These are phyloP conservation scores for Ceratobasidium sp. DNA, from an alignment of 1,284 basidiomycete species.

Conservation along the genomic window DNA sequence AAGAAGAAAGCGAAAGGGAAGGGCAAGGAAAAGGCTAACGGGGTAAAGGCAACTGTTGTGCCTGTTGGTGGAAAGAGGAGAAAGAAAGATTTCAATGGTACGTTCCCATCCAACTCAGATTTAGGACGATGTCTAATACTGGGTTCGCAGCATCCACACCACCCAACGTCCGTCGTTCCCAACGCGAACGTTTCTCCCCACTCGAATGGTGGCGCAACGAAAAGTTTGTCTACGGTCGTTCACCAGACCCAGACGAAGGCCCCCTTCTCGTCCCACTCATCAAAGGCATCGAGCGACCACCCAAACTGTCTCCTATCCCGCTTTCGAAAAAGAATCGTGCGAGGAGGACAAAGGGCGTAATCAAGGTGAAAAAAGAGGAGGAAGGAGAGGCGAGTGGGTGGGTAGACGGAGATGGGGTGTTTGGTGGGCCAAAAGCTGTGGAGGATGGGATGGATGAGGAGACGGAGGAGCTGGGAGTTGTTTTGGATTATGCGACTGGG, in stretches of 20 bases:
- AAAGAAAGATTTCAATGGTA: slow-evolving; percentile 33
- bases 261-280: slow-evolving; percentile 77
- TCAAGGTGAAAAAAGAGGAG: slow-evolving; percentile 52
- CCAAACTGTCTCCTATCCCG: slow-evolving; percentile 69
- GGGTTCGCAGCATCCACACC: background rate
- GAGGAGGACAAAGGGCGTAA: slow-evolving; percentile 57
- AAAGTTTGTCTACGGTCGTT: slow-evolving; percentile 80
- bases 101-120: background rate
- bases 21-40: background rate
- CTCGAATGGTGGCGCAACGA: slow-evolving; percentile 96
- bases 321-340: slow-evolving; percentile 59
- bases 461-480: slow-evolving; percentile 73
- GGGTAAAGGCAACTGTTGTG: background rate
- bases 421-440: slow-evolving; percentile 52
- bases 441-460: slow-evolving; percentile 91
- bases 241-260: slow-evolving; percentile 62
- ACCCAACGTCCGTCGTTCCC: slow-evolving; percentile 72
- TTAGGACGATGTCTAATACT: background rate
- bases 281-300: slow-evolving; percentile 82
- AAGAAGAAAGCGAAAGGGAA: slow-evolving; percentile 1
- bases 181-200: slow-evolving; percentile 77
- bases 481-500: slow-evolving; percentile 73
- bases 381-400: slow-evolving; percentile 53
- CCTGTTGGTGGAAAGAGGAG: slow-evolving; percentile 24
- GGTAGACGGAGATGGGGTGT: slow-evolving; percentile 47